Percentiles rank a stretch among this genome's conserved stretches.
Evolutionary conservation across 78 protist genomes (phyloP).

Genomic region (Dictyostelium citrinum): DNA sequence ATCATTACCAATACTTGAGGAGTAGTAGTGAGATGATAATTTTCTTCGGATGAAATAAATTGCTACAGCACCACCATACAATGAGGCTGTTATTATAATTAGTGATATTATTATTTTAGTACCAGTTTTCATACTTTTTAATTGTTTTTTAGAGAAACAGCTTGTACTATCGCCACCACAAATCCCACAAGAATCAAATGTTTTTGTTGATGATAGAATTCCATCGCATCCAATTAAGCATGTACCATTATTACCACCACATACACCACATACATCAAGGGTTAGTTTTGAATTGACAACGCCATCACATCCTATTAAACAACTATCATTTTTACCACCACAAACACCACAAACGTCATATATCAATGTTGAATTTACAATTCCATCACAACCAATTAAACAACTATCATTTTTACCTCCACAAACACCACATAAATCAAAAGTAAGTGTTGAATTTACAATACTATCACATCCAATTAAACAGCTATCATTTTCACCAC

Average conservation of each 20-base stretch:
- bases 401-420: slow-evolving; percentile 23
- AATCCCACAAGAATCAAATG: slow-evolving; percentile 61
- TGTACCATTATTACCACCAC: slow-evolving; percentile 73
- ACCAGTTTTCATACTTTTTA: not conserved
- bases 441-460: slow-evolving; percentile 5
- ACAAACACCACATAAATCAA: slow-evolving; percentile 83
- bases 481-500: slow-evolving; percentile 78
- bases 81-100: not conserved
- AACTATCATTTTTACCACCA: slow-evolving; percentile 19
- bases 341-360: slow-evolving; percentile 45
- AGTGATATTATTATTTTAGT: slow-evolving; percentile 8
- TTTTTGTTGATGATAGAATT: not conserved
- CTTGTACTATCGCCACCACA: slow-evolving; percentile 80
- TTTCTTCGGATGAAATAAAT: not conserved
- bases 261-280: slow-evolving; percentile 53
- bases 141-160: slow-evolving; percentile 38
- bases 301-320: slow-evolving; percentile 52
- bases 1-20: not conserved
- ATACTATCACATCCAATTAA: slow-evolving; percentile 83
- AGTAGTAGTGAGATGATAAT: not conserved
- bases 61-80: slow-evolving; percentile 14
- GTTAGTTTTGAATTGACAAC: not conserved
- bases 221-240: slow-evolving; percentile 73
- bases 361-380: not conserved
- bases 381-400: slow-evolving; percentile 59